Evolutionary conservation across 352 stramenopile genomes (phyloP), one percentile per base, ranked within the genome.

Genomic region (Phytophthora podocarpi): DNA sequence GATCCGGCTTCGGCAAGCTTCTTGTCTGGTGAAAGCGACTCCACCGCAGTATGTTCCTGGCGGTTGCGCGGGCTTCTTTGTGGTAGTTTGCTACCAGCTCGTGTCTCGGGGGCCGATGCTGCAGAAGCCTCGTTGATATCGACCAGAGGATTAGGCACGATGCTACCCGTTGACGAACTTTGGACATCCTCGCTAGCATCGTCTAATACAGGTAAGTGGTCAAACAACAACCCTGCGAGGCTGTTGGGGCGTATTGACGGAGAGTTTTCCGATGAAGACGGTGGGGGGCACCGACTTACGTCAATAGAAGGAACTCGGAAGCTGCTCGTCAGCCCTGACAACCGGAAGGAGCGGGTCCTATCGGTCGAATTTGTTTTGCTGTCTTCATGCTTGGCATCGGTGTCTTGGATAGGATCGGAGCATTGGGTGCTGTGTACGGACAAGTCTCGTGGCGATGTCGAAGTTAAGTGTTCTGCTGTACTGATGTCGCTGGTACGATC

Each of bases 1-100:
- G n/a, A n/a, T n/a, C 52, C 34, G 39, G 31, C 7, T 15, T 61
- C 55, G 0, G 37, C 43, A 0, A 71, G 31, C 20, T 66, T 60
- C 30, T 45, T 61, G n/a, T 11, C 49, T 7, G 70, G 51, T 20
- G 47, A 61, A n/a, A 83, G 56, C n/a, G 71, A 70, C 31, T 78
- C 71, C 12, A 81, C 69, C 16, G 46, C 21, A 16, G 68, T 77
- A 30, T 52, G 54, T 53, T 77, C 63, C 20, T 61, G 48, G 2
- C 50, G 59, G 46, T 3, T 37, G 9, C 49, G 58, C 7, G 35
- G 55, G 21, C 37, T 70, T 52, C 27, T 43, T 31, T 15, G 40
- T 1, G 20, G 39, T 31, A 10, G 24, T 16, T 28, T 40, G 5
- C 8, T 6, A 41, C 1, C 42, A 20, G 9, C 26, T 40, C 24